Percentiles rank a stretch among this genome's conserved stretches.
phyloP scores from a whole-genome alignment of 2,329 filamentous ascomycete genomes.

The Xylariomycetidae sp. region DNA sequence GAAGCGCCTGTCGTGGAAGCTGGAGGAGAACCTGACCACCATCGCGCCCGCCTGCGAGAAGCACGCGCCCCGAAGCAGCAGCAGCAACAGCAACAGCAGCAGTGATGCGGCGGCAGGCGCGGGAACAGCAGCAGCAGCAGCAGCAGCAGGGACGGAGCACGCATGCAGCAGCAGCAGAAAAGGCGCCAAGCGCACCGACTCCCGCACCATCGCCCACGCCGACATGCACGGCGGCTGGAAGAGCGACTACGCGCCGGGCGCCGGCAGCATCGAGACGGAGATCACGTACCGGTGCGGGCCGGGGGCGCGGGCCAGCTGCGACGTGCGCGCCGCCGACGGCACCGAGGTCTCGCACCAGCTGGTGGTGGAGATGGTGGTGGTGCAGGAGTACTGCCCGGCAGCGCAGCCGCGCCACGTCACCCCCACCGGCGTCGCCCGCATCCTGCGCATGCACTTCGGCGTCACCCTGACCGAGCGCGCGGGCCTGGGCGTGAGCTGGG shows the following conservation, averaged over 20 bases:
- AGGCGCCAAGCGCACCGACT: conserved; percentile 67
- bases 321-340: conserved; percentile 67
- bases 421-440: conserved; percentile 83
- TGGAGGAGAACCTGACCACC: conserved; percentile 80
- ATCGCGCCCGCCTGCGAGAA: conserved; percentile 74
- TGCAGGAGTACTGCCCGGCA: conserved; percentile 77
- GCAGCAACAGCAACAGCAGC: neutral
- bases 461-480: conserved; percentile 74
- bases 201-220: conserved; percentile 70
- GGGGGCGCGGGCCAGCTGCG: conserved; percentile 64
- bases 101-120: conserved; percentile 35
- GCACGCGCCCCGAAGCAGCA: conserved; percentile 52
- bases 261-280: conserved; percentile 68
- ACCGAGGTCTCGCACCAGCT: conserved; percentile 78
- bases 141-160: too few relatives aligned
- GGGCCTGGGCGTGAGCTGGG: conserved; percentile 90
- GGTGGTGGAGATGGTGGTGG: conserved; percentile 88
- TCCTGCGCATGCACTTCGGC: conserved; percentile 87
- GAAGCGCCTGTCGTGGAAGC: conserved; percentile 85
- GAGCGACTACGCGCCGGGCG: conserved; percentile 48
- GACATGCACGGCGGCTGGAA: conserved; percentile 90
- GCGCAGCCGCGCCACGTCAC: conserved; percentile 63
- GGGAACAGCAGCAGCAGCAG: conserved; percentile 9
- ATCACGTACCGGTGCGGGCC: conserved; percentile 65
- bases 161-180: conserved; percentile 48